Evolutionary conservation across 257 asterid genomes (phyloP).

Genomic region (Ligustrum vulgare): DNA sequence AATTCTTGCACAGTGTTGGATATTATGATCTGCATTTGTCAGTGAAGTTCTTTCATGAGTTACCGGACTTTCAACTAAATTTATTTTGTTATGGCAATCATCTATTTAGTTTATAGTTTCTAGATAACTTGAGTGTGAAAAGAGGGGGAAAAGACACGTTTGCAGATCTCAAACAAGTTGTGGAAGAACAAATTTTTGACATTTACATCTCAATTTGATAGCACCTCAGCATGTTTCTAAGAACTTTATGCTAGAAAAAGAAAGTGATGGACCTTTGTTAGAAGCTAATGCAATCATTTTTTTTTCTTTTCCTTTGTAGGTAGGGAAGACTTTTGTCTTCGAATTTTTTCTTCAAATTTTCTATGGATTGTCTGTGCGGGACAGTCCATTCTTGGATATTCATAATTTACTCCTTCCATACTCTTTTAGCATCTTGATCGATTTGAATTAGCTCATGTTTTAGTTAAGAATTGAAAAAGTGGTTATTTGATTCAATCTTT

Average conservation of each 20-base stretch:
- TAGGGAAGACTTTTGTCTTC: neutral
- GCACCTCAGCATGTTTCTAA: neutral
- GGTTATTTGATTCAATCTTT: neutral
- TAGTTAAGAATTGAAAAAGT: neutral
- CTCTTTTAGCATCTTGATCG: neutral
- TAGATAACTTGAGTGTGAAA: neutral
- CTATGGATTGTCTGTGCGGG: too few relatives aligned
- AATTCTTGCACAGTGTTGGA: neutral
- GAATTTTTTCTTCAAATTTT: too few relatives aligned
- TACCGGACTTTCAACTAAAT: neutral
- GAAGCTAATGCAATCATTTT: neutral
- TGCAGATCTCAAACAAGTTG: neutral
- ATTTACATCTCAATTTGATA: too few relatives aligned
- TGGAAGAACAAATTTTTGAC: neutral
- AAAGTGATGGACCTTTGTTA: neutral
- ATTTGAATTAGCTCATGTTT: neutral
- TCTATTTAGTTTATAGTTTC: constrained; percentile 1
- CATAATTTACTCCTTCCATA: neutral
- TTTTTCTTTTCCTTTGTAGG: neutral
- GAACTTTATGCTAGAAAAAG: neutral
- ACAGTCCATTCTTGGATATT: neutral
- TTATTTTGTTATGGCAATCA: constrained; percentile 1
- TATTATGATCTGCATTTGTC: constrained; percentile 11
- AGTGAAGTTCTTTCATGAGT: constrained; percentile 5
- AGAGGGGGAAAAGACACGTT: neutral